Percentiles rank a stretch among this genome's conserved stretches.
Conservation (phyloP, 164 flowering plant genomes). For the Stephania yunnanensis region DNA sequence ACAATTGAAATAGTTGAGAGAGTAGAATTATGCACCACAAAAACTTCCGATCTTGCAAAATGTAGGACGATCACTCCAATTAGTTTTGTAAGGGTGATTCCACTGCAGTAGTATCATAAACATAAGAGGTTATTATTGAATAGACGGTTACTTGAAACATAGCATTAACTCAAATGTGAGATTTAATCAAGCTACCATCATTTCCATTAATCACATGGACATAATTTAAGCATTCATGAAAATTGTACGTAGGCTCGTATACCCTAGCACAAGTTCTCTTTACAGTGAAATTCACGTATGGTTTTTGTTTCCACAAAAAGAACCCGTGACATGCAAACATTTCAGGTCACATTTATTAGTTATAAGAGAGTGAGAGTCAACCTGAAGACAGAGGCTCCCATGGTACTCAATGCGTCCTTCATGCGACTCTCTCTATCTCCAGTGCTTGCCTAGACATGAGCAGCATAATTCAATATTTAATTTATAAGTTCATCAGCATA, state of each 20-base stretch:
- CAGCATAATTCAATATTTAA: not conserved
- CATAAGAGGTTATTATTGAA: not conserved
- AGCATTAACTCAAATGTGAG: too few species aligned
- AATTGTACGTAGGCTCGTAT: too few species aligned
- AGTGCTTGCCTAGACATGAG: not conserved
- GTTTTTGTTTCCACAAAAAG: not conserved
- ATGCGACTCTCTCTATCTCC: conserved; percentile 26
- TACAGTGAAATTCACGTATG: too few species aligned
- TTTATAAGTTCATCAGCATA: not conserved
- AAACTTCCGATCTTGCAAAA: conserved; percentile 81
- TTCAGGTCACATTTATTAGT: not conserved
- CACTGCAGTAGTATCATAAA: conserved; percentile 43
- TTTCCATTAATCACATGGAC: too few species aligned
- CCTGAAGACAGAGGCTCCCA: conserved; percentile 99
- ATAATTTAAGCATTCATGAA: too few species aligned
- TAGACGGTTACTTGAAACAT: not conserved
- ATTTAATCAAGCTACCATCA: too few species aligned
- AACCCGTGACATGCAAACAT: not conserved
- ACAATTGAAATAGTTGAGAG: not conserved
- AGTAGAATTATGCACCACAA: conserved; percentile 55
- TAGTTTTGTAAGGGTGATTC: conserved; percentile 91
- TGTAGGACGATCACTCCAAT: conserved; percentile 87
- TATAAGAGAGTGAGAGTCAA: conserved; percentile 18
- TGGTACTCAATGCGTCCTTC: conserved; percentile 75
- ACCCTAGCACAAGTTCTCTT: too few species aligned